Evolutionary conservation across 257 asterid genomes (phyloP), one percentile per base, ranked within the genome.

Genomic region (Lavandula angustifolia): DNA sequence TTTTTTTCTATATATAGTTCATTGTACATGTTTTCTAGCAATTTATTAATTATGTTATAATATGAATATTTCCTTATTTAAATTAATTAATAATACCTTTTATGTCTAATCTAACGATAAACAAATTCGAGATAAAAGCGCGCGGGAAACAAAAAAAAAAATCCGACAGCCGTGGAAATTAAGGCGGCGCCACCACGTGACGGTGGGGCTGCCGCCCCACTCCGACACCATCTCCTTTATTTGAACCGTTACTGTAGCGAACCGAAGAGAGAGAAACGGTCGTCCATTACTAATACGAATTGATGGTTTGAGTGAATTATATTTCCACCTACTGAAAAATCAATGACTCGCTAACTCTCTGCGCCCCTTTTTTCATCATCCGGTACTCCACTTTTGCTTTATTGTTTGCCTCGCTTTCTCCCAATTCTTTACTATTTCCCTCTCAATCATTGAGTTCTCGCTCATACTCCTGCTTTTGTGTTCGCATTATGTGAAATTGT

Each of bases 131-230:
- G 54, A 38, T 54, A 53, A 51, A 3, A 22, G 64, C 58, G 73
- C 71, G 81, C 73, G 62, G 53, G 48, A 68, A 44, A 34, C 58
- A 55, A 54, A 42, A 22, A 35, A 17, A 46, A n/a, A n/a, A n/a
- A n/a, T n/a, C n/a, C 52, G 54, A 17, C 58, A 31, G 48, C 51
- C 38, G 69, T 34, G 50, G 73, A 38, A 22, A 47, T 51, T 50
- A 52, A 71, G 71, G 72, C 76, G 75, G 68, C 66, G 64, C 78
- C 73, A 78, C 73, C 83, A 78, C 67, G 80, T 75, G 79, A 78
- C 73, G 78, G 73, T 74, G 80, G 85, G 80, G 71, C 80, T 76
- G 37, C 79, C 66, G 64, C 34, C 22, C 68, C 65, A 3, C 62
- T 54, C 54, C 75, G 32, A 55, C 73, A 11, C 22, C 27, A 48